Percentiles rank a stretch among this genome's conserved stretches.
These are phyloP conservation scores for Blumeria hordei DNA, from an alignment of 2,329 filamentous ascomycete genomes.

Conservation along the genomic window DNA sequence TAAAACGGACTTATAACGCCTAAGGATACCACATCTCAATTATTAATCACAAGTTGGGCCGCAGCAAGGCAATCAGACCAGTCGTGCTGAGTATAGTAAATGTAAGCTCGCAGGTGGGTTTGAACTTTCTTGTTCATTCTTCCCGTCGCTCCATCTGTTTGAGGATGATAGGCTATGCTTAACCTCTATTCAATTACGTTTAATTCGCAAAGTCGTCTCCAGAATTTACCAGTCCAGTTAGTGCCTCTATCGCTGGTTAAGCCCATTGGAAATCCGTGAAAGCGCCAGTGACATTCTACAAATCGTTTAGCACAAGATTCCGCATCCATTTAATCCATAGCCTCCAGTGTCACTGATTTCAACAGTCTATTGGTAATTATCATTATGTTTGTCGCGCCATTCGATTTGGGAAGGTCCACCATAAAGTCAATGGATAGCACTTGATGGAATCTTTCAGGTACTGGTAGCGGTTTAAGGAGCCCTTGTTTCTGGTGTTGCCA, in stretches of 20 bases:
- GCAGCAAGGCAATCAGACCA: too few species aligned
- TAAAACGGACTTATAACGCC: too few species aligned
- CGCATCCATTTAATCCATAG: not conserved
- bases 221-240: conserved; percentile 1
- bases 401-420: not conserved
- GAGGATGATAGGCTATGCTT: not conserved
- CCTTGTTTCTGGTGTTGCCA: too few species aligned
- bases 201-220: not conserved
- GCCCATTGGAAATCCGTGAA: not conserved
- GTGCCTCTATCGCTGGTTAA: not conserved
- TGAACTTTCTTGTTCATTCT: conserved; percentile 1
- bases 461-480: too few species aligned
- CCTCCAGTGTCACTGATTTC: not conserved
- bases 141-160: not conserved
- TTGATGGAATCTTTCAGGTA: not conserved
- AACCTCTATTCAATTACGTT: not conserved
- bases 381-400: conserved; percentile 1
- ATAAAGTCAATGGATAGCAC: not conserved
- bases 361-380: not conserved
- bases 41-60: too few species aligned
- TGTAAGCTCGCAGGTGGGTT: not conserved
- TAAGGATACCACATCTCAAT: too few species aligned
- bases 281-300: conserved; percentile 1
- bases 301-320: too few species aligned
- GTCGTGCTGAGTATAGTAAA: not conserved